Conservation (phyloP, 2,329 filamentous ascomycete species). For the Aspergillus neoniger region DNA sequence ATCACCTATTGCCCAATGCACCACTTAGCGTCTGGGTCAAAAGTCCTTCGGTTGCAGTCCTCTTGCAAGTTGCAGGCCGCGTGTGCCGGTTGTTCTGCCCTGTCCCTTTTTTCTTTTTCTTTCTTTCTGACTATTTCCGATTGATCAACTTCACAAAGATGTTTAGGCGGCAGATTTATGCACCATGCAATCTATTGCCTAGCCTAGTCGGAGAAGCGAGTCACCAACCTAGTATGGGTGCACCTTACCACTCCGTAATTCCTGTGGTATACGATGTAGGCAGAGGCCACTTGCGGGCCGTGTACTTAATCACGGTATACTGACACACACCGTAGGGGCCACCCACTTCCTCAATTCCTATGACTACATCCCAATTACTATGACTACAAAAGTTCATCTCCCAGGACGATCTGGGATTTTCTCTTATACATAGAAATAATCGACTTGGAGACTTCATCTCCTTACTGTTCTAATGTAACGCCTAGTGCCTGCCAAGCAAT, state of each 20-base stretch:
- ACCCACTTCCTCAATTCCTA: not conserved
- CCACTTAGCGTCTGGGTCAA: constrained; percentile 11
- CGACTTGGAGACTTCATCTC: constrained; percentile 4
- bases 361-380: not conserved
- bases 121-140: not conserved
- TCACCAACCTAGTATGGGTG: not conserved
- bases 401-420: not conserved
- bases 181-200: not conserved
- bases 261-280: not conserved
- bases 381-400: not conserved
- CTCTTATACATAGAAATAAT: constrained; percentile 5
- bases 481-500: constrained; percentile 6
- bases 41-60: constrained; percentile 12
- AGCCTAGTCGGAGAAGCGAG: not conserved
- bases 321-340: not conserved
- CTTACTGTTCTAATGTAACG: constrained; percentile 2
- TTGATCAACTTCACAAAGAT: not conserved
- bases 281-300: not conserved
- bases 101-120: not conserved
- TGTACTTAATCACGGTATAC: not conserved
- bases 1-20: constrained; percentile 18
- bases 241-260: not conserved
- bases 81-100: constrained; percentile 3
- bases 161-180: not conserved
- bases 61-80: constrained; percentile 9